Conservation (phyloP, 371 early-diverging fungal species). For the Gilbertella persicaria region DNA sequence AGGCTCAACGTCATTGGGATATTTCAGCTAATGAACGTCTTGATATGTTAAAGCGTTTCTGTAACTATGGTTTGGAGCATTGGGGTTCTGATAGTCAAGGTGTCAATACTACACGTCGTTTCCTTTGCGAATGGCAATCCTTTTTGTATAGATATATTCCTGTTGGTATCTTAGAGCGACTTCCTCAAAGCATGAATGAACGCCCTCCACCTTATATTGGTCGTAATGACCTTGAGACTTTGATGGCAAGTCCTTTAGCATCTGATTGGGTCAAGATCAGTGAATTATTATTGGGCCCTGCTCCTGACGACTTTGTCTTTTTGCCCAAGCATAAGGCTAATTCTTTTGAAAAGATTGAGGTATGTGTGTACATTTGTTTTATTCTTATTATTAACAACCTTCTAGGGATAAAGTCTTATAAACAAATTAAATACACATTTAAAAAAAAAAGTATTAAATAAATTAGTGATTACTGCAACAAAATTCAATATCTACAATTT, state of each 20-base stretch:
- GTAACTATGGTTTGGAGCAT: conserved; percentile 87
- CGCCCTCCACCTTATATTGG: conserved; percentile 88
- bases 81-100: conserved; percentile 95
- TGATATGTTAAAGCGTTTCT: conserved; percentile 85
- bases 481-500: conserved; percentile 86
- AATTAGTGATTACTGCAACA: conserved; percentile 43
- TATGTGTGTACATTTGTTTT: conserved; percentile 3
- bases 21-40: conserved; percentile 90
- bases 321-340: conserved; percentile 94
- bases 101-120: conserved; percentile 83
- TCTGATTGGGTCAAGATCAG: conserved; percentile 90
- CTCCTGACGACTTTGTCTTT: conserved; percentile 85
- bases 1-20: conserved; percentile 85
- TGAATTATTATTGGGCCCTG: conserved; percentile 82
- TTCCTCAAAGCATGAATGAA: conserved; percentile 91
- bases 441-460: conserved; percentile 6
- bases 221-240: conserved; percentile 90
- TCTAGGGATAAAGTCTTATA: conserved; percentile 11
- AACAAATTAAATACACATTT: background rate
- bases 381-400: background rate
- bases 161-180: conserved; percentile 87
- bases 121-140: conserved; percentile 93
- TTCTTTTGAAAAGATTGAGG: conserved; percentile 64
- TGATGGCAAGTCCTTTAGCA: conserved; percentile 84
- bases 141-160: conserved; percentile 83